phyloP scores from a whole-genome alignment of 106 monocot species.

The Acorus gramineus region DNA sequence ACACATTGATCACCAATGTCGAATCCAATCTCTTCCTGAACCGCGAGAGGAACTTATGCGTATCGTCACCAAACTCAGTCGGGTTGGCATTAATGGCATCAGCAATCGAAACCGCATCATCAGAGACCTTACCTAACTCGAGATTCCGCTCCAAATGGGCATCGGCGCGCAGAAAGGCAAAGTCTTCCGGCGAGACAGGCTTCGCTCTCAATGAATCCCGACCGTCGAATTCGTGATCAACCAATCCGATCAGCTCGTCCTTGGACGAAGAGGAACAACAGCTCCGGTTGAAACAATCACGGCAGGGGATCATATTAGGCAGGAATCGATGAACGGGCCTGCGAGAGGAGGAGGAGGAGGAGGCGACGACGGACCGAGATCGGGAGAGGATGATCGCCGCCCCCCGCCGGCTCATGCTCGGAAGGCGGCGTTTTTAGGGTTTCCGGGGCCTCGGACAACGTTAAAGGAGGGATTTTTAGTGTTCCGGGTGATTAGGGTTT shows the following conservation, averaged over 20 bases:
- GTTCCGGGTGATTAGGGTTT: too few relatives aligned
- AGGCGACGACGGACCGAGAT: conserved; percentile 2
- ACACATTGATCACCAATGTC: conserved; percentile 49
- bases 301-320: conserved; percentile 2
- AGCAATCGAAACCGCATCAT: conserved; percentile 42
- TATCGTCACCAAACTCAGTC: conserved; percentile 35
- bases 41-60: conserved; percentile 47
- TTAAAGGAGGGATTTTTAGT: not conserved
- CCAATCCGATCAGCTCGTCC: conserved; percentile 27
- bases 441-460: not conserved
- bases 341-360: too few relatives aligned
- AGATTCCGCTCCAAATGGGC: not conserved
- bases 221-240: conserved; percentile 23
- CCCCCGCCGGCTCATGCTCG: conserved; percentile 31
- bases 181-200: conserved; percentile 44
- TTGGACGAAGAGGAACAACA: conserved; percentile 14
- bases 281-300: conserved; percentile 8
- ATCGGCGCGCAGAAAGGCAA: conserved; percentile 47
- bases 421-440: conserved; percentile 1
- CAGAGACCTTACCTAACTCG: conserved; percentile 15
- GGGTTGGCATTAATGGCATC: conserved; percentile 27
- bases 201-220: not conserved
- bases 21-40: conserved; percentile 55
- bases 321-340: conserved; percentile 1
- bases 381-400: conserved; percentile 14